Evolutionary conservation across 2,329 filamentous ascomycete genomes (phyloP), one percentile per base, ranked within the genome.

Genomic region (Pyricularia pennisetigena): DNA sequence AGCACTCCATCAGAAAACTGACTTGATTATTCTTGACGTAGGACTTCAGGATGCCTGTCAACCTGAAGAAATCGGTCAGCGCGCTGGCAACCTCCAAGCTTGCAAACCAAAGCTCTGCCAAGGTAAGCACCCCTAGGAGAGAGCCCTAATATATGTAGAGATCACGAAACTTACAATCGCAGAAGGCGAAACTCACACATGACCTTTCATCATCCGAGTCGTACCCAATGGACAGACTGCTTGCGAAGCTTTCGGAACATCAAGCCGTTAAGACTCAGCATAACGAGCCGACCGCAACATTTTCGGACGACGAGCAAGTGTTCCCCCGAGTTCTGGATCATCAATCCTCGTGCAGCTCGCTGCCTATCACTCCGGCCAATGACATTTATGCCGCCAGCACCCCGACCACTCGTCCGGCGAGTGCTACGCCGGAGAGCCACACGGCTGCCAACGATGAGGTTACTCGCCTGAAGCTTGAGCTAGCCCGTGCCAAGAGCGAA

Each of bases 201-300:
- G 82, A 85, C 41, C 63, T 74, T 10, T 74, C 73, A 6, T 70
- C 76, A 12, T 70, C 74, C 64, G 82, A 84, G 59, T 71, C 78
- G 32, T 84, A 82, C 68, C 82, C 84, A 9, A 87, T 94, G 82
- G 91, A 95, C 73, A 88, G 88, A 69, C 85, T 93, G 67, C 81
- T 93, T 71, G 86, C 89, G 68, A 90, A 89, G 75, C 83, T 94
- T 65, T 86, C 87, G n/a, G 88, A 93, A 76, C 90, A 93, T 74
- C 86, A 90, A 74, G 80, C 81, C 62, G 76, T 82, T n/a, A 78
- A 89, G 66, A 82, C 81, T 66, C 83, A 86, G 76, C 87, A 90
- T 74, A 85, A 84, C 70, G 81, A 86, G 69, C 81, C 82, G 67
- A 75, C 86, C 62, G 84, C 83, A 69, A 73, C 57, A 29, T 30